Conservation (phyloP, 495 filamentous ascomycete species). For the Penicillium samsonianum region DNA sequence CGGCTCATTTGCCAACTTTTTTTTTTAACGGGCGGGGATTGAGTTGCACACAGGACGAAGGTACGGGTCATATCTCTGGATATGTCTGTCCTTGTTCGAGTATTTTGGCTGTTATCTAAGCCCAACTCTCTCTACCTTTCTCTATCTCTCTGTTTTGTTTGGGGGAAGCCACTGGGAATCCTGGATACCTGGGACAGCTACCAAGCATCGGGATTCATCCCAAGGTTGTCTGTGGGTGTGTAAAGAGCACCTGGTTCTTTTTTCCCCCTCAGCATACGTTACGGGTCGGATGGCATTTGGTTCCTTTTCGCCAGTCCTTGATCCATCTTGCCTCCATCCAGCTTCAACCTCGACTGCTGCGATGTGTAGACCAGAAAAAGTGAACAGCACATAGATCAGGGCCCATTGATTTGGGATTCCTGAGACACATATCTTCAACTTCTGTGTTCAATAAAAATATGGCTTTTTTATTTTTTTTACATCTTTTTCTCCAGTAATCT, state of each 20-base stretch:
- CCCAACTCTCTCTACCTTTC: constrained; percentile 8
- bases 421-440: constrained; percentile 26
- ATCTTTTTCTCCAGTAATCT: constrained; percentile 11
- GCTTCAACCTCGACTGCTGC: constrained; percentile 24
- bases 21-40: constrained; percentile 27
- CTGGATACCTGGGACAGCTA: constrained; percentile 7
- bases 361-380: constrained; percentile 34
- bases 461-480: constrained; percentile 18
- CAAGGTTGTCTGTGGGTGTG: constrained; percentile 2
- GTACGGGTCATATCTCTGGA: not conserved
- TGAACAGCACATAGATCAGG: constrained; percentile 31
- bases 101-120: constrained; percentile 13
- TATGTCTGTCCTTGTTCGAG: constrained; percentile 4
- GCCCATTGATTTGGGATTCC: constrained; percentile 15
- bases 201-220: constrained; percentile 15
- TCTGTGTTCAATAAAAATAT: constrained; percentile 24
- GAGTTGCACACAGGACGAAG: constrained; percentile 11
- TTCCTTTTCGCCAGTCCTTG: constrained; percentile 39
- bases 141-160: constrained; percentile 16
- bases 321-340: constrained; percentile 25
- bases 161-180: not conserved
- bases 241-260: constrained; percentile 6
- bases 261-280: constrained; percentile 23
- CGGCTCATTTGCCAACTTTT: constrained; percentile 12
- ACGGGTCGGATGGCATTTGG: constrained; percentile 39